These are phyloP conservation scores for Phlegmacium glaucopus DNA, from an alignment of 768 basidiomycete species.

Conservation along the genomic window DNA sequence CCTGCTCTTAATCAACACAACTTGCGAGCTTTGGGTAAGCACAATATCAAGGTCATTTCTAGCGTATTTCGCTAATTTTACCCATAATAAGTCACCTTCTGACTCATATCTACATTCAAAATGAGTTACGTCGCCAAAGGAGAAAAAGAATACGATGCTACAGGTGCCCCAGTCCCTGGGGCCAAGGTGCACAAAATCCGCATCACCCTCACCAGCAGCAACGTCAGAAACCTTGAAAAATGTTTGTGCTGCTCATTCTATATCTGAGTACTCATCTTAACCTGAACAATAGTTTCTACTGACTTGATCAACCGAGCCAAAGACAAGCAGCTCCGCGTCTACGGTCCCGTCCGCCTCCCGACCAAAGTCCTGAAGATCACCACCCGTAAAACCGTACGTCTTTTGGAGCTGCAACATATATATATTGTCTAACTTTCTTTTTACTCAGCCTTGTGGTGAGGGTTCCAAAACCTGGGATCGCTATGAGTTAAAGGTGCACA, in stretches of 20 bases:
- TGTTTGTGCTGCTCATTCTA: slow-evolving; percentile 48
- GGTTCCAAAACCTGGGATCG: slow-evolving; percentile 99
- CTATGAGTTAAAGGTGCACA: slow-evolving; percentile 99
- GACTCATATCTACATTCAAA: slow-evolving; percentile 54
- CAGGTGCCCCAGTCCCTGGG: slow-evolving; percentile 77
- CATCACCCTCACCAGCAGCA: slow-evolving; percentile 97
- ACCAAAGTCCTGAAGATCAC: slow-evolving; percentile 99
- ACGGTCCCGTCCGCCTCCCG: slow-evolving; percentile 97
- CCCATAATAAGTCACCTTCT: slow-evolving; percentile 80
- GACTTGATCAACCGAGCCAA: slow-evolving; percentile 99
- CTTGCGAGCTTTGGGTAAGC: slow-evolving; percentile 43
- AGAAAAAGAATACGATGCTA: slow-evolving; percentile 96
- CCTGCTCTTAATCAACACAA: slow-evolving; percentile 36
- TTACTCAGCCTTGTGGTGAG: slow-evolving; percentile 91
- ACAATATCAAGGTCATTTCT: slow-evolving; percentile 5
- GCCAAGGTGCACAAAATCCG: slow-evolving; percentile 99
- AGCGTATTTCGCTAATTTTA: slow-evolving; percentile 3
- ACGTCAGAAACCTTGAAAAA: slow-evolving; percentile 98
- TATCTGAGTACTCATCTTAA: background rate
- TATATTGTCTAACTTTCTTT: slow-evolving; percentile 2
- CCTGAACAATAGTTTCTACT: slow-evolving; percentile 66
- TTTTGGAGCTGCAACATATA: background rate
- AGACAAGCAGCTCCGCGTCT: slow-evolving; percentile 99
- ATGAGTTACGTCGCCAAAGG: slow-evolving; percentile 99
- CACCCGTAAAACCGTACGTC: slow-evolving; percentile 94